A percentile compares a stretch with the other conserved stretches of the same genome.
Evolutionary conservation across 2,329 filamentous ascomycete species (phyloP).

Genomic region (Calycina herbarum): DNA sequence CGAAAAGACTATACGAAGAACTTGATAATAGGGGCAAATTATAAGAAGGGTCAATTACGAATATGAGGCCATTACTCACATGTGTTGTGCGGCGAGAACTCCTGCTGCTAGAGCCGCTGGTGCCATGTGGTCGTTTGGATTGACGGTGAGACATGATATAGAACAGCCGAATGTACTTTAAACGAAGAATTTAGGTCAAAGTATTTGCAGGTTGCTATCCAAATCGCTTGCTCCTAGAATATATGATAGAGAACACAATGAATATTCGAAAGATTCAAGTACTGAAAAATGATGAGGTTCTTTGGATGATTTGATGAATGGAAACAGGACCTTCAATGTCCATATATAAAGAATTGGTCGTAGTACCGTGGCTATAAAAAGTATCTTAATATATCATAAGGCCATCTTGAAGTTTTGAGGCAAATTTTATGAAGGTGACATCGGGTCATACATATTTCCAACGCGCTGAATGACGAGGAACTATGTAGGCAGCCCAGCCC

Average conservation of each 20-base stretch:
- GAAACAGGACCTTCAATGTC: not conserved
- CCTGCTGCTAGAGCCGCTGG: conserved; percentile 26
- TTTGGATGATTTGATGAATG: not conserved
- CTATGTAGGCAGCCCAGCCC: conserved; percentile 4
- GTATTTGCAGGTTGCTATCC: not conserved
- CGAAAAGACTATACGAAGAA: not conserved
- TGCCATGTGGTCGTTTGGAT: conserved; percentile 23
- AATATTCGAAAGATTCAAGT: not conserved
- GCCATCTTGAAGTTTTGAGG: not conserved
- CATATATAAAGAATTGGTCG: conserved; percentile 6
- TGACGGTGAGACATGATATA: conserved; percentile 27
- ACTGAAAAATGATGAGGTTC: not conserved
- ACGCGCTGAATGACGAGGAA: not conserved
- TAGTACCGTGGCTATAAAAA: conserved; percentile 3
- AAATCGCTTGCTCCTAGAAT: not conserved
- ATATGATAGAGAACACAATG: not conserved
- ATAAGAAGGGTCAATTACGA: conserved; percentile 28
- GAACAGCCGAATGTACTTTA: not conserved
- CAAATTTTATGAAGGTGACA: not conserved
- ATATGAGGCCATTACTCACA: conserved; percentile 36
- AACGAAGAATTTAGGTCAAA: not conserved
- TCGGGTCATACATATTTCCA: not conserved
- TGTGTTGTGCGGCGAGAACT: conserved; percentile 30
- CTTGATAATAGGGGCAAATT: conserved; percentile 3
- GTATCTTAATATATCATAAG: not conserved